A percentile compares a stretch with the other conserved stretches of the same genome.
phyloP scores from a whole-genome alignment of 768 basidiomycete species.

The Leucogyrophana mollusca region DNA sequence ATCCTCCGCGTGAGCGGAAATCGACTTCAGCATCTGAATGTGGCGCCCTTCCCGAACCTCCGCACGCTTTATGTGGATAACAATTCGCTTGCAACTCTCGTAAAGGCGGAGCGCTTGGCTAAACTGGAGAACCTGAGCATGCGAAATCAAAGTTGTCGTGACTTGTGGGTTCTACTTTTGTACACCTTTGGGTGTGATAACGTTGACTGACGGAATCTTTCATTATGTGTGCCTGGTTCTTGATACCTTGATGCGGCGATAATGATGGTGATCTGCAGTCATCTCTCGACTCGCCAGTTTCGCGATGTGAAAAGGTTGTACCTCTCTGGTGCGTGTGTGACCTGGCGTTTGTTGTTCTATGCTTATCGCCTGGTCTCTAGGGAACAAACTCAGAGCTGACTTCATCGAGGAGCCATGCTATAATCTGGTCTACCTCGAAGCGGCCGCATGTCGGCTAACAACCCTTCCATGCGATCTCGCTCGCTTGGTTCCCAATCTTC shows the following conservation, averaged over 20 bases:
- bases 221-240: slow-evolving; percentile 33
- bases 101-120: slow-evolving; percentile 53
- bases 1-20: slow-evolving; percentile 86
- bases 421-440: slow-evolving; percentile 89
- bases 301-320: slow-evolving; percentile 93
- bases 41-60: slow-evolving; percentile 62
- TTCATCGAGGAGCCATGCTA: slow-evolving; percentile 79
- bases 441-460: slow-evolving; percentile 82
- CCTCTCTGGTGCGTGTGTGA: slow-evolving; percentile 72
- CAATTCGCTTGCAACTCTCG: slow-evolving; percentile 57
- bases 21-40: slow-evolving; percentile 64
- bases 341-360: slow-evolving; percentile 16
- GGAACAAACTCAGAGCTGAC: slow-evolving; percentile 62
- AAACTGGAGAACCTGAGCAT: slow-evolving; percentile 89
- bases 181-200: slow-evolving; percentile 7
- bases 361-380: slow-evolving; percentile 40
- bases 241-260: not conserved
- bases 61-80: slow-evolving; percentile 93
- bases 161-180: slow-evolving; percentile 57
- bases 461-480: slow-evolving; percentile 68
- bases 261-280: slow-evolving; percentile 35
- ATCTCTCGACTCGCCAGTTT: slow-evolving; percentile 60
- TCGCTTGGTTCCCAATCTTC: slow-evolving; percentile 74
- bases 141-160: slow-evolving; percentile 80
- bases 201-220: slow-evolving; percentile 37